Base-by-base conservation (phyloP, 2,329 filamentous ascomycete genomes). In the Bipolaris oryzae region DNA sequence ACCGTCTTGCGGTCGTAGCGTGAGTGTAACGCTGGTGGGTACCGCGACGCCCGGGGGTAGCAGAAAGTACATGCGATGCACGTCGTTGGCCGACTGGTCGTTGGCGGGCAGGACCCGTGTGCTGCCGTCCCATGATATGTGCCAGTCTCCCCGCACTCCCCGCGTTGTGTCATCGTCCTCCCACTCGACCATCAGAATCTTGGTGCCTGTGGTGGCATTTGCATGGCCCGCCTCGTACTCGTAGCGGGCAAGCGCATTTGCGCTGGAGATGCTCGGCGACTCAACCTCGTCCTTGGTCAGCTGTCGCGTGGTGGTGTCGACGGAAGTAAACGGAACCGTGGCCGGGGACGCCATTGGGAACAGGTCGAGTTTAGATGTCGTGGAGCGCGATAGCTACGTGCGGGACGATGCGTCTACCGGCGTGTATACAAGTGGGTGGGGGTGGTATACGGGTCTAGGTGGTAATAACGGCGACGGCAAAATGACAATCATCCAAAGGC, bases 131-230 rank as follows among this genome's bases (percentile, higher is more conserved):
- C 92, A 96, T 1, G 86, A 89, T 18, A 96, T 87, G 56, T 89
- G 85, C 92, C 92, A 96, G 57, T 83, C 83, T 2, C 82, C 84
- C 0, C 69, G 71, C 15, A 81, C 62, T 10, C 77, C 76, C 49
- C 79, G 76, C 2, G 78, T 81, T 39, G 78, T 75, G 57, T 82
- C 79, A 63, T 84, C 83, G 50, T 88, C 85, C 72, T 91, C 87
- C 92, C 92, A 96, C 75, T 96, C 92, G 37, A 96, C 88, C 91
- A 96, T 95, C 67, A 96, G 80, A 61, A 96, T 88, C 80, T 96
- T 96, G 61, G 91, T 96, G 38, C 92, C 92, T 63, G 93, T 89
- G 39, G 63, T 64, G 50, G 58, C 58, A 68, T 91, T 91, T 47
- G 87, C 89, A 73, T 85, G 85, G 34, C 87, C 89, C 0, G 85